Percentiles rank a stretch among this genome's conserved stretches.
phyloP scores from a whole-genome alignment of 306 rosid genomes.

The Luffa acutangula region DNA sequence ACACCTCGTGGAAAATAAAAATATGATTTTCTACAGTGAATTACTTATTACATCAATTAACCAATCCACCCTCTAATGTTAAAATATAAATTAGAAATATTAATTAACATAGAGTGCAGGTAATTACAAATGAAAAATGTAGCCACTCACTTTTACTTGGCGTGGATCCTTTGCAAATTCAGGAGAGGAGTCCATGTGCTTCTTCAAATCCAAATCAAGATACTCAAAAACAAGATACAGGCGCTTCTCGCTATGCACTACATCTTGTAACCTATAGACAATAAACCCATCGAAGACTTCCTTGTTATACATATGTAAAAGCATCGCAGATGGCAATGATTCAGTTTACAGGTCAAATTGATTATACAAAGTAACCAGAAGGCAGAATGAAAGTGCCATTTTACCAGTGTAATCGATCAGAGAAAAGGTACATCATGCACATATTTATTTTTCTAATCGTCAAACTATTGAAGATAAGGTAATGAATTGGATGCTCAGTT shows the following conservation, averaged over 20 bases:
- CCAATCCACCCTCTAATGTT: not conserved
- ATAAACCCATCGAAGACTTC: conserved; percentile 16
- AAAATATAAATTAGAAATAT: not conserved
- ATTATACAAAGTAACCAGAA: not conserved
- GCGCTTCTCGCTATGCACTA: conserved; percentile 87
- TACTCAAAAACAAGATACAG: conserved; percentile 91
- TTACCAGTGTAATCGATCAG: not conserved
- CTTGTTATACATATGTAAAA: not conserved
- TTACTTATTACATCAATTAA: not conserved
- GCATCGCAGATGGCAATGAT: not conserved
- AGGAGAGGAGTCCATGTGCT: conserved; percentile 96
- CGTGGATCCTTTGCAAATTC: conserved; percentile 75
- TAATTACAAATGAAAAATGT: not conserved
- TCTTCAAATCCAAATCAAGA: conserved; percentile 95
- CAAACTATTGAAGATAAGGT: not conserved
- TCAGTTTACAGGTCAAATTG: not conserved
- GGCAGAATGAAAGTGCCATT: not conserved
- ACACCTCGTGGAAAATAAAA: not conserved
- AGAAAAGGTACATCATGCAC: not conserved
- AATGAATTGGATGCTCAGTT: not conserved
- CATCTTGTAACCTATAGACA: conserved; percentile 75
- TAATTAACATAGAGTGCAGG: not conserved
- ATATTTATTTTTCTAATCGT: not conserved
- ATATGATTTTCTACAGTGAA: not conserved
- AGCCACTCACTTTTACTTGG: conserved; percentile 63